Evolutionary conservation across 345 rosid species (phyloP), one percentile per base, ranked within the genome.

Genomic region (Eutrema yunnanense): DNA sequence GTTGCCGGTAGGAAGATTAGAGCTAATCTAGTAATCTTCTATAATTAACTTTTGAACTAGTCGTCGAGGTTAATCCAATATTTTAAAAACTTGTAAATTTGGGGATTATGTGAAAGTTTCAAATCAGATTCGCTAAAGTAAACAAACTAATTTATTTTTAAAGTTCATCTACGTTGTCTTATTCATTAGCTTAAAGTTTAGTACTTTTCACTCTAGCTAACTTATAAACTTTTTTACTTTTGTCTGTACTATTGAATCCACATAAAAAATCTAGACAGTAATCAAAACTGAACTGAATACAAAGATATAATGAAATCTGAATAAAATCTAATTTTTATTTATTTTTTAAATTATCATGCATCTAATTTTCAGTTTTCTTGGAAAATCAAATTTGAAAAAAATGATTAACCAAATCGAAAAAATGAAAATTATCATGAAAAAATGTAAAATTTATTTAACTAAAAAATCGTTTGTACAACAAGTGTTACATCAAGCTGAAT

Each of bases 11-110:
- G 22, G 26, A 50, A 74, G 46, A 33, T 46, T 57, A 49, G 57
- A 65, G 38, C 27, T 59, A 38, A 38, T 70, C 49, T 52, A 4
- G 26, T 37, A 41, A 58, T 58, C 61, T 36, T 64, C 9, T 4
- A 16, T 38, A 6, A 3, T 58, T 12, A 41, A 49, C 78, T 68
- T 75, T 75, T 62, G 74, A 62, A 68, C 57, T 53, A 58, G 74
- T 75, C 69, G 62, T 68, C 49, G 42, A 75, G 6, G 44, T 62
- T 69, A 59, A 74, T 73, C 54, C 52, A 30, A 4, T 30, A 30
- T 41, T 73, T n/a, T 9, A 0, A 0, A 40, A 30, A 50, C 22
- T 52, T 30, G 0, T 40, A 40, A 49, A 12, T 58, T 9, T 66
- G 30, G n/a, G 47, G 60, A 32, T 67, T 61, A 67, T 34, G 36